These are phyloP conservation scores for Plantago elongata DNA, from an alignment of 257 asterid species.

Conservation along the genomic window DNA sequence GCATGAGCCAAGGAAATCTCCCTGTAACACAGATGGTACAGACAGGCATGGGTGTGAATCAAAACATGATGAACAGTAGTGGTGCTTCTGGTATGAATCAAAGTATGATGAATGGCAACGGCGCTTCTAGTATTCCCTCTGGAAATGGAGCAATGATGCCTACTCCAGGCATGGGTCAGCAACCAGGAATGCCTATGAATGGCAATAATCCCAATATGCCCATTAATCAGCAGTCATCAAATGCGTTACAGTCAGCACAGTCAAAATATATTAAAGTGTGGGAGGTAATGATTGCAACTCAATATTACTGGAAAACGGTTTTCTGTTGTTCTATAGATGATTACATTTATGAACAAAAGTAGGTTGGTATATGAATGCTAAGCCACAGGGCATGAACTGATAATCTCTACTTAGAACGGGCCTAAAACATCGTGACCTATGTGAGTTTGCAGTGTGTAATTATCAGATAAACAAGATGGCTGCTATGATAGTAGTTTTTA, in stretches of 20 bases:
- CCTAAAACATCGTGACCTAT: too few species aligned
- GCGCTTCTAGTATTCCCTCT: slow-evolving; percentile 32
- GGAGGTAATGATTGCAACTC: slow-evolving; percentile 60
- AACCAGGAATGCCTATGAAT: slow-evolving; percentile 59
- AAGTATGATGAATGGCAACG: slow-evolving; percentile 24
- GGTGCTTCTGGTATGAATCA: slow-evolving; percentile 2
- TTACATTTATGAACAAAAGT: too few species aligned
- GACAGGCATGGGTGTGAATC: slow-evolving; percentile 59
- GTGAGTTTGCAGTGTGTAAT: too few species aligned
- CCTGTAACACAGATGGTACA: slow-evolving; percentile 70
- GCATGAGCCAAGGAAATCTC: slow-evolving; percentile 66
- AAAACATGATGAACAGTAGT: slow-evolving; percentile 40
- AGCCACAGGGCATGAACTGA: too few species aligned
- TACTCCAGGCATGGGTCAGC: slow-evolving; percentile 69
- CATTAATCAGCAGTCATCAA: slow-evolving; percentile 62
- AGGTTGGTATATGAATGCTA: too few species aligned
- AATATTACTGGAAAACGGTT: background rate
- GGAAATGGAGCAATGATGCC: slow-evolving; percentile 71
- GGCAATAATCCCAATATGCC: slow-evolving; percentile 51
- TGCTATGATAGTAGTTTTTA: too few species aligned
- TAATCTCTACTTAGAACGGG: too few species aligned
- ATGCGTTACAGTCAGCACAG: slow-evolving; percentile 58
- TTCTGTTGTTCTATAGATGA: too few species aligned
- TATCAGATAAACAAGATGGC: too few species aligned
- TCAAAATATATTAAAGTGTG: slow-evolving; percentile 77